phyloP scores from a whole-genome alignment of 768 basidiomycete genomes.

The Hypsizygus marmoreus region DNA sequence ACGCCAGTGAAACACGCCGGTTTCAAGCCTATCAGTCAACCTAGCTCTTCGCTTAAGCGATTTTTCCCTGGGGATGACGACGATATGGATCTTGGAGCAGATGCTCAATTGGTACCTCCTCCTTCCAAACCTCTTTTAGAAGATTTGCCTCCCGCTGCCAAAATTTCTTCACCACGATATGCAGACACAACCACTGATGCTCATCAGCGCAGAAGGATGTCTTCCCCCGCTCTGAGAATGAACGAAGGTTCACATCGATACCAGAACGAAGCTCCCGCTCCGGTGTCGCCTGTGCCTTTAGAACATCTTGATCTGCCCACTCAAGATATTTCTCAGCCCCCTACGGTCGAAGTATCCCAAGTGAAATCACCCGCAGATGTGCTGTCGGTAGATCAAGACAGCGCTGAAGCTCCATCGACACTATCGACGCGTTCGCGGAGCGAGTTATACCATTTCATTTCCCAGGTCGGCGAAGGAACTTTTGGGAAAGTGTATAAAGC shows the following conservation, averaged over 20 bases:
- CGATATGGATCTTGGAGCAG: constrained; percentile 47
- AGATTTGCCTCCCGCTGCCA: too few species aligned
- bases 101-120: constrained; percentile 8
- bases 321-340: too few species aligned
- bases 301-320: too few species aligned
- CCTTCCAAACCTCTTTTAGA: constrained; percentile 4
- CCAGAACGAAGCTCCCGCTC: neutral
- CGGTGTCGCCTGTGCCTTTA: neutral
- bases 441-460: constrained; percentile 83
- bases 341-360: neutral
- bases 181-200: constrained; percentile 18
- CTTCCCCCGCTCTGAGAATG: too few species aligned
- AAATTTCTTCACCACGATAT: constrained; percentile 16
- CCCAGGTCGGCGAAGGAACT: constrained; percentile 97
- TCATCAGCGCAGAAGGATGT: too few species aligned
- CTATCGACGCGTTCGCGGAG: constrained; percentile 26
- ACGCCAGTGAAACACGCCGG: constrained; percentile 44
- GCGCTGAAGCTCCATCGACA: constrained; percentile 13
- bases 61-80: constrained; percentile 88
- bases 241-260: neutral
- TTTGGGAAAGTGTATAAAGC: constrained; percentile 99
- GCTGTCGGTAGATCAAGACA: constrained; percentile 4
- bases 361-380: constrained; percentile 5
- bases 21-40: constrained; percentile 68
- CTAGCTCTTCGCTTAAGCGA: constrained; percentile 61